Base-by-base conservation (phyloP, 257 asterid genomes). In the Apocynum venetum region DNA sequence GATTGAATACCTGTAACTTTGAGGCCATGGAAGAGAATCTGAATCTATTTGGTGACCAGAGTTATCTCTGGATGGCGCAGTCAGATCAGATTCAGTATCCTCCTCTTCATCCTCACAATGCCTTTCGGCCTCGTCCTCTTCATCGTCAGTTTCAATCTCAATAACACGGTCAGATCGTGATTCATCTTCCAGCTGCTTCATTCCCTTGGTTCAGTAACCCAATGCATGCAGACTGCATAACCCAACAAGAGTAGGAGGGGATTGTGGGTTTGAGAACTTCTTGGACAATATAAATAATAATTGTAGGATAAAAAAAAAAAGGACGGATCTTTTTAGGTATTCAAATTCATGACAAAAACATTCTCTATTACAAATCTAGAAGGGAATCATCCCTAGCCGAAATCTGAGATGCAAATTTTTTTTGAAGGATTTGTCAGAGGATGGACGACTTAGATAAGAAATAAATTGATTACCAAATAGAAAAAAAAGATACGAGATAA, bases 121-220 rank as follows among this genome's bases (percentile, higher is more conserved):
- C 64, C 83, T 84, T 80, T 88, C 92, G 0, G 96, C 97, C 84
- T 86, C 92, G 13, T 92, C 86, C 9, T 90, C 93, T 89, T 92
- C 98, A 66, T 94, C 97, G 46, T 92, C 97, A 0, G 96, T 91
- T 80, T 85, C 96, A 66, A 93, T 83, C 59, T 86, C 96, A 53
- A 90, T 79, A 74, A 77, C 77, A 19, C 97, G 89, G 82, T 94
- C 96, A 64, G 81, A 77, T 56, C 94, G 89, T 14, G 83, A 82
- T 73, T 90, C 94, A 71, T 84, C 97, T 73, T 92, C 97, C 67
- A 81, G 53, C 53, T 19, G 73, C 73, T 19, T 44, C 73, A 68
- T 68, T 68, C 38, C 48, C 49, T 36, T 65, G 71, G 47, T 66
- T 66, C 31, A 41, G 13, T 40, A 40, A 14, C 15, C 71, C 71